These are phyloP conservation scores for Agaricus sinodeliciosus DNA, from an alignment of 768 basidiomycete species.

Conservation along the genomic window DNA sequence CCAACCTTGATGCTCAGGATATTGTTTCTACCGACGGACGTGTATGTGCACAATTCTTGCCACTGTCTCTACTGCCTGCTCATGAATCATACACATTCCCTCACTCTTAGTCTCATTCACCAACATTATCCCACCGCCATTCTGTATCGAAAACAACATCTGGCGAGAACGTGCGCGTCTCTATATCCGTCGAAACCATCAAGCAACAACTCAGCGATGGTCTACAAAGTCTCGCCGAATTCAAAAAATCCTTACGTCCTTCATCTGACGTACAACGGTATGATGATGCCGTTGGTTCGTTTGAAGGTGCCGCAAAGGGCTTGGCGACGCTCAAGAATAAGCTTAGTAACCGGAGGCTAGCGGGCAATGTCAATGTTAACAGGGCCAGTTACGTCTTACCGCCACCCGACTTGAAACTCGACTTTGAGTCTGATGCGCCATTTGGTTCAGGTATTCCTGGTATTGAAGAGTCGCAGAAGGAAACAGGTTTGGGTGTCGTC, in stretches of 20 bases:
- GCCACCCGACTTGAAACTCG: slow-evolving; percentile 8
- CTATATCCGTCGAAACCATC: slow-evolving; percentile 7
- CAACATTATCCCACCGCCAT: slow-evolving; percentile 3
- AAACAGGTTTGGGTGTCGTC: slow-evolving; percentile 4
- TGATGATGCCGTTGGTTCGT: slow-evolving; percentile 3
- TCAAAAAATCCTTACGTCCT: slow-evolving; percentile 6
- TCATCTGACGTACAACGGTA: slow-evolving; percentile 8
- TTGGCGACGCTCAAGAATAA: slow-evolving; percentile 7
- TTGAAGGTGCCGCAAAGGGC: slow-evolving; percentile 7
- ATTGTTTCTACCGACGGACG: slow-evolving; percentile 3
- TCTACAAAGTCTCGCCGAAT: slow-evolving; percentile 5
- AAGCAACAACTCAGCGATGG: slow-evolving; percentile 9
- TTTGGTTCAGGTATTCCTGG: slow-evolving; percentile 8
- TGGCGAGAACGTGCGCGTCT: slow-evolving; percentile 6
- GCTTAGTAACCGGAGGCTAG: slow-evolving; percentile 5
- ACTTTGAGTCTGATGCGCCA: slow-evolving; percentile 6
- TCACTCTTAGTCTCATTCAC: slow-evolving; percentile 3
- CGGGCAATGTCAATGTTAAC: neutral
- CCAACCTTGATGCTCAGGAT: neutral
- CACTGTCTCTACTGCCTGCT: neutral
- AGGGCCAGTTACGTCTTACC: slow-evolving; percentile 7
- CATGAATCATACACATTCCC: neutral
- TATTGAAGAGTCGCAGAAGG: slow-evolving; percentile 8
- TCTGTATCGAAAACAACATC: slow-evolving; percentile 5
- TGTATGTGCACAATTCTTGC: neutral